These are phyloP conservation scores for Xylaria sp. DNA, from an alignment of 2,329 filamentous ascomycete species.

Conservation along the genomic window DNA sequence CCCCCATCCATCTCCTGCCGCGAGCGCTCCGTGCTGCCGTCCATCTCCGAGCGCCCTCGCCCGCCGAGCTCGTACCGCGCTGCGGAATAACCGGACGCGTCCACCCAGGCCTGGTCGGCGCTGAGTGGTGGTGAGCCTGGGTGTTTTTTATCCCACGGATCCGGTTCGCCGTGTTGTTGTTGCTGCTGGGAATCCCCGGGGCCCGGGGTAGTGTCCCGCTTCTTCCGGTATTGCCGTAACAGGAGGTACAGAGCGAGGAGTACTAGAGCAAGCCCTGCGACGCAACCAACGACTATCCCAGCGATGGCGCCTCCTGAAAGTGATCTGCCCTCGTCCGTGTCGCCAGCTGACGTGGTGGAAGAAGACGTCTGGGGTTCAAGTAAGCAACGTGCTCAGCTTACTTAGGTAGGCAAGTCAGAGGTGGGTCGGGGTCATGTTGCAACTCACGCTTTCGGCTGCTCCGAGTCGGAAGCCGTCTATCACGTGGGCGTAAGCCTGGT, in stretches of 20 bases:
- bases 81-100: not conserved
- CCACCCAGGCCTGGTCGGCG: not conserved
- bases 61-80: not conserved
- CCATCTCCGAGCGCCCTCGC: not conserved
- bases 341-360: not conserved
- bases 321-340: not conserved
- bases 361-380: not conserved
- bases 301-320: slow-evolving; percentile 18
- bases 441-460: slow-evolving; percentile 8
- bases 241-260: slow-evolving; percentile 11
- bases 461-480: slow-evolving; percentile 20
- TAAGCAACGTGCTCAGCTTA: not conserved
- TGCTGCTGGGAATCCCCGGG: slow-evolving; percentile 1
- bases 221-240: slow-evolving; percentile 11
- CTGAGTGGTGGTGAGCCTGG: slow-evolving; percentile 3
- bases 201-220: not conserved
- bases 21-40: not conserved
- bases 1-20: not conserved
- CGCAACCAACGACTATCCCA: slow-evolving; percentile 13
- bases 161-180: not conserved
- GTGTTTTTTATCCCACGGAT: slow-evolving; percentile 10
- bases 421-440: not conserved
- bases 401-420: not conserved
- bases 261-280: slow-evolving; percentile 5
- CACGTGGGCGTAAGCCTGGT: slow-evolving; percentile 24